A percentile compares a stretch with the other conserved stretches of the same genome.
phyloP scores from a whole-genome alignment of 2,329 filamentous ascomycete species.

The Aspergillus sergii region DNA sequence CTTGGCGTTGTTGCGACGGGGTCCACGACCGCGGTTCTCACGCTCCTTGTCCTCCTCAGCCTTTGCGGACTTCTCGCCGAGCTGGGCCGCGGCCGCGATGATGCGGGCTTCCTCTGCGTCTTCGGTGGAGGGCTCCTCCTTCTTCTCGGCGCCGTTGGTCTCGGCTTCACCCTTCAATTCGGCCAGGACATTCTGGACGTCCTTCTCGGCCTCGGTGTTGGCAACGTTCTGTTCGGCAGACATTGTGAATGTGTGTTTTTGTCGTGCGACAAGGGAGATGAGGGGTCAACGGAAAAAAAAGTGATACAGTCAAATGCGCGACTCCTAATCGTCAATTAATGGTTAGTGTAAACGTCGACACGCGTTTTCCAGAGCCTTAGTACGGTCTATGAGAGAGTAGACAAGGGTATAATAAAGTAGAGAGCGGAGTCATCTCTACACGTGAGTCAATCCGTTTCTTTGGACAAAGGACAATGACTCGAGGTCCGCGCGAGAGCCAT shows the following conservation, averaged over 20 bases:
- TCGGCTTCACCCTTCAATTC: slow-evolving; percentile 44
- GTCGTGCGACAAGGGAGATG: slow-evolving; percentile 8
- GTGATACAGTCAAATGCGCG: not conserved
- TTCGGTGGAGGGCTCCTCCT: slow-evolving; percentile 25
- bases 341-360: not conserved
- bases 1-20: slow-evolving; percentile 62
- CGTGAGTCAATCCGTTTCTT: not conserved
- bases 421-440: not conserved
- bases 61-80: slow-evolving; percentile 42
- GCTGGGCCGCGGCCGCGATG: slow-evolving; percentile 39
- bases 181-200: slow-evolving; percentile 49
- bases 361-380: not conserved
- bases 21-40: slow-evolving; percentile 29
- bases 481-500: not conserved
- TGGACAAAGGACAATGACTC: not conserved
- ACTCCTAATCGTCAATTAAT: not conserved
- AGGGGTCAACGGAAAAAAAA: not conserved
- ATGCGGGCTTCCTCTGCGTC: slow-evolving; percentile 42
- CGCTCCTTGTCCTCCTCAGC: slow-evolving; percentile 35
- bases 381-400: not conserved
- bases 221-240: slow-evolving; percentile 42
- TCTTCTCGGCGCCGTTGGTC: slow-evolving; percentile 20
- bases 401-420: not conserved
- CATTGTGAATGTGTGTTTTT: slow-evolving; percentile 26
- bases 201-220: slow-evolving; percentile 48